Base-by-base conservation (phyloP, 495 filamentous ascomycete genomes). In the Neurospora sp. region DNA sequence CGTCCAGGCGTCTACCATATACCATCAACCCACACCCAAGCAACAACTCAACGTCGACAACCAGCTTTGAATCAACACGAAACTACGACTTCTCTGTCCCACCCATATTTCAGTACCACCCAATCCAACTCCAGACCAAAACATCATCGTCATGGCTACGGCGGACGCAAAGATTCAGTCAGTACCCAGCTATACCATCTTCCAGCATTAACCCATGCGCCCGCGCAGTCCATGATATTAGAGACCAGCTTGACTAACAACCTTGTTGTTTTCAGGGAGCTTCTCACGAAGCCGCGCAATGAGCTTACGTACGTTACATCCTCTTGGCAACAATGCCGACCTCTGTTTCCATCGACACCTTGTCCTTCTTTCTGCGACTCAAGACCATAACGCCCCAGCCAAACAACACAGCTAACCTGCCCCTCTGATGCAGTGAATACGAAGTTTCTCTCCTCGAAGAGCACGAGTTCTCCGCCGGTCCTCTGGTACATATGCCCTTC, bases 381-480 rank as follows among this genome's bases (percentile, higher is more conserved):
- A 7, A 65, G 53, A 65, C 53, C 27, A 37, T 1, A 22, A 65
- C 53, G 6, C 72, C 71, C 71, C 42, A 71, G 31, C 27, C 69
- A 70, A 61, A 31, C 41, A 39, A 20, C 42, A 40, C 14, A 71
- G 70, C 73, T 73, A 68, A 71, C 61, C 2, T 40, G 10, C n/a
- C 7, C 45, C 10, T 65, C 0, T 20, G 31, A 70, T 69, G 73
- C 42, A 94, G 92, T 61, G 94, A 97, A 83, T 97, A 93, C 83
- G 94, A 97, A 81, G 90, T 97, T 75, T 88, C 90, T 69, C 88
- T 92, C 75, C 90, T 97, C 75, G 94, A 97, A 79, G 92, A 95
- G 79, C 90, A 97, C 79, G 94, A 97, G 82, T 93, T 97, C 83
- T 92, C 91, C 75, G 88, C 91, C 61, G 93, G 94, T 65, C 53